Evolutionary conservation across 1,284 basidiomycete genomes (phyloP).

Genomic region (Cutaneotrichosporon spelunceum): DNA sequence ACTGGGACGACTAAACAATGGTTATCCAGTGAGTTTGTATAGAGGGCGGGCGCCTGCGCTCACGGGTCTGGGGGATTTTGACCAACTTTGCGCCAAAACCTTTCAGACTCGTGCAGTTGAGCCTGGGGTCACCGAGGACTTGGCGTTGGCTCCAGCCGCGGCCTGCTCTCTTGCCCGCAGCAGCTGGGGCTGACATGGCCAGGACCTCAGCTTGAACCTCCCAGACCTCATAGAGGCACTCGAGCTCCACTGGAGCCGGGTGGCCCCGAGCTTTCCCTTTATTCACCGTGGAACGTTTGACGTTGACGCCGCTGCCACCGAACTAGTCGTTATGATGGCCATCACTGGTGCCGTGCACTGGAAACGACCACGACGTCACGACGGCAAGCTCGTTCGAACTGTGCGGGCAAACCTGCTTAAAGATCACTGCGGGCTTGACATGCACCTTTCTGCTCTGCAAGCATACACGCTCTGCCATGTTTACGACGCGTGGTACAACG

Average conservation of each 20-base stretch:
- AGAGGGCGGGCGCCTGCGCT: slow-evolving; percentile 26
- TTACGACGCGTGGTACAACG: slow-evolving; percentile 42
- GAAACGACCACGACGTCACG: slow-evolving; percentile 9
- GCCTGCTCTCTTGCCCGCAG: slow-evolving; percentile 4
- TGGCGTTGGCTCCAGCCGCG: slow-evolving; percentile 5
- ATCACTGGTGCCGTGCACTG: slow-evolving; percentile 31
- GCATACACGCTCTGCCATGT: slow-evolving; percentile 41
- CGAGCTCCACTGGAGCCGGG: slow-evolving; percentile 32
- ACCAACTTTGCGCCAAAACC: not conserved
- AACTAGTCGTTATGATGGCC: slow-evolving; percentile 42
- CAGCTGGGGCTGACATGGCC: slow-evolving; percentile 8
- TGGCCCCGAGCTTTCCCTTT: slow-evolving; percentile 42
- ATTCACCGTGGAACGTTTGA: slow-evolving; percentile 45
- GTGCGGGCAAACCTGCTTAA: slow-evolving; percentile 38
- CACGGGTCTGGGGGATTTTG: slow-evolving; percentile 1
- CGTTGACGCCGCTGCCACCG: slow-evolving; percentile 28
- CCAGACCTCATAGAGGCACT: slow-evolving; percentile 30
- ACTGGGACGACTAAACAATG: slow-evolving; percentile 16
- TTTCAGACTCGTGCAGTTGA: not conserved
- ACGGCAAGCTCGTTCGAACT: slow-evolving; percentile 22
- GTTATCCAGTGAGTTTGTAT: slow-evolving; percentile 12
- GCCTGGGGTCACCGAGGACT: slow-evolving; percentile 1
- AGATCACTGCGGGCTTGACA: slow-evolving; percentile 35
- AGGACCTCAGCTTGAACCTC: slow-evolving; percentile 25
- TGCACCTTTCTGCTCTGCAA: slow-evolving; percentile 40